phyloP scores from a whole-genome alignment of 2,329 filamentous ascomycete species.

The Dothiorella sarmentorum region DNA sequence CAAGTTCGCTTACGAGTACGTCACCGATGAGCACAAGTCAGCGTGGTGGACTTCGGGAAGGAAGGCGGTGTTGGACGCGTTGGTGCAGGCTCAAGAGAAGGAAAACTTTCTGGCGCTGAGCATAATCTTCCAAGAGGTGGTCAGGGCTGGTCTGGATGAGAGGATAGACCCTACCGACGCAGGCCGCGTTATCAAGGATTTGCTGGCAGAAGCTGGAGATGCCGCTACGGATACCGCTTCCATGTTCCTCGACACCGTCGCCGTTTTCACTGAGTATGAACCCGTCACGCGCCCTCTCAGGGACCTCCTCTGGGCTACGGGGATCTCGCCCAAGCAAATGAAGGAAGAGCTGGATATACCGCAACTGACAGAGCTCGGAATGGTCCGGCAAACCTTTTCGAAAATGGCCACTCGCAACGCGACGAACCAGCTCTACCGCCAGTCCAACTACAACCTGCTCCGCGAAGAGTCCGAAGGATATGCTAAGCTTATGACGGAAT shows the following conservation, averaged over 20 bases:
- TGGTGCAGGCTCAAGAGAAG: slow-evolving; percentile 60
- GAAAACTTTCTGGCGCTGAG: slow-evolving; percentile 68
- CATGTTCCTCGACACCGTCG: slow-evolving; percentile 78
- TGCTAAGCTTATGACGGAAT: slow-evolving; percentile 90
- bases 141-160: slow-evolving; percentile 69
- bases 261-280: slow-evolving; percentile 72
- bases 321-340: slow-evolving; percentile 68
- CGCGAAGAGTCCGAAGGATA: slow-evolving; percentile 96
- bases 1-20: slow-evolving; percentile 67
- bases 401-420: slow-evolving; percentile 83
- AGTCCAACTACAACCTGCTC: slow-evolving; percentile 93
- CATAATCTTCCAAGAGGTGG: slow-evolving; percentile 78
- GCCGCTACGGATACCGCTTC: slow-evolving; percentile 48
- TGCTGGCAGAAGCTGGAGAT: slow-evolving; percentile 56
- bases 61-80: slow-evolving; percentile 63
- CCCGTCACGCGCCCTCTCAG: slow-evolving; percentile 57
- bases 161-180: slow-evolving; percentile 66
- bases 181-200: slow-evolving; percentile 69
- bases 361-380: slow-evolving; percentile 69
- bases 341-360: slow-evolving; percentile 78
- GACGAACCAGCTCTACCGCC: slow-evolving; percentile 89
- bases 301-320: slow-evolving; percentile 68
- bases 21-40: slow-evolving; percentile 67
- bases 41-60: slow-evolving; percentile 67
- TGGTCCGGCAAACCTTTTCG: slow-evolving; percentile 82